These are phyloP conservation scores for Solanum sitiens DNA, from an alignment of 257 asterid genomes.

Conservation along the genomic window DNA sequence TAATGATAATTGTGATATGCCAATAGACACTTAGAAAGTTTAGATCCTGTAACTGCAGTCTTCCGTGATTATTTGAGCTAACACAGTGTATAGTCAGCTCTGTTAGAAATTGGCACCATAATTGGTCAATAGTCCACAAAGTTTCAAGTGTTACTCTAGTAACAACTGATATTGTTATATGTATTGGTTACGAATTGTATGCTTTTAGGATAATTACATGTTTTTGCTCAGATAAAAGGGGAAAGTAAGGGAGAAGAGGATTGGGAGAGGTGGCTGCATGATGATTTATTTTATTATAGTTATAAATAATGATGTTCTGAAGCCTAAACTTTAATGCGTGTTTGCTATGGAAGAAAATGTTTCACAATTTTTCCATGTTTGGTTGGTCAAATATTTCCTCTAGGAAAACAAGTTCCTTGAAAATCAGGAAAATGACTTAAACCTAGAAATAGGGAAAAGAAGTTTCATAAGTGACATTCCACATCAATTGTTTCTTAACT, in stretches of 20 bases:
- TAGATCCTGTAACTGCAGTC: background rate
- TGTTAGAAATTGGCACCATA: background rate
- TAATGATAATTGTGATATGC: constrained; percentile 17
- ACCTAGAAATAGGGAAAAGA: background rate
- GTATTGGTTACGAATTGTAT: background rate
- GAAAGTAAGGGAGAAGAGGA: background rate
- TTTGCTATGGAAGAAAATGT: background rate
- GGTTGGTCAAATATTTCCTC: background rate
- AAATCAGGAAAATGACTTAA: background rate
- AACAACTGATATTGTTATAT: background rate
- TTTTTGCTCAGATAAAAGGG: background rate
- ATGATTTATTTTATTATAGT: background rate
- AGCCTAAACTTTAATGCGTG: background rate
- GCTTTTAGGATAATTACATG: background rate
- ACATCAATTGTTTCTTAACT: background rate
- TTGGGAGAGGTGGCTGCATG: background rate
- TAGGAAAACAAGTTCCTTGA: background rate
- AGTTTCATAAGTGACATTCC: background rate
- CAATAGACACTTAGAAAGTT: background rate
- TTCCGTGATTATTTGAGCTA: background rate
- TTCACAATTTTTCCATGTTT: background rate
- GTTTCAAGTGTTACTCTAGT: background rate
- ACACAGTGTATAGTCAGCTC: background rate
- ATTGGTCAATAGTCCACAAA: background rate
- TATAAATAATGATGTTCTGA: background rate